Evolutionary conservation across 257 asterid species (phyloP).

Genomic region (Ehretia macrophylla): DNA sequence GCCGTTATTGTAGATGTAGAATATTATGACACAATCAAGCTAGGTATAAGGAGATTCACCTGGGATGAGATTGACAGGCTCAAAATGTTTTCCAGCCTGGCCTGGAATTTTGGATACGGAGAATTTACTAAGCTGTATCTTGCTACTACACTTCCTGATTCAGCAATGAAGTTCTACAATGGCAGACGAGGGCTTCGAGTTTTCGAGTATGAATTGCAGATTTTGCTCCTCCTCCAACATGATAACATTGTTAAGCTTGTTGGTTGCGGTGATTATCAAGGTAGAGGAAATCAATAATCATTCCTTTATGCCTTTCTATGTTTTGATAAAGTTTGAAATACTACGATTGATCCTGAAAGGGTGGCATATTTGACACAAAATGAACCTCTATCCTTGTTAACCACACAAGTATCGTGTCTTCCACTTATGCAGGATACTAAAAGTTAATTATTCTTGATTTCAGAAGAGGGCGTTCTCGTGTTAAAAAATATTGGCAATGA

Average conservation of each 20-base stretch:
- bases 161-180: constrained; percentile 52
- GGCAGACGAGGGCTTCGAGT: constrained; percentile 46
- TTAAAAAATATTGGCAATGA: constrained; percentile 53
- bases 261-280: constrained; percentile 41
- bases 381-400: no score
- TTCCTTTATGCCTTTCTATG: not conserved
- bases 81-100: constrained; percentile 28
- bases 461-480: constrained; percentile 42
- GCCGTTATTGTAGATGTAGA: not conserved
- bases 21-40: not conserved
- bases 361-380: no score
- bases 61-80: constrained; percentile 35
- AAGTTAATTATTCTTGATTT: not conserved
- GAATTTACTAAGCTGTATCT: constrained; percentile 63
- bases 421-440: not conserved
- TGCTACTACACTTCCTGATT: constrained; percentile 33
- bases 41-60: constrained; percentile 3
- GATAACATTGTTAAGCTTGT: constrained; percentile 49
- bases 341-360: no score
- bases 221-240: constrained; percentile 40
- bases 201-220: constrained; percentile 47
- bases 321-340: no score
- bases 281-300: constrained; percentile 6
- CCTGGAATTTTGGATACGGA: constrained; percentile 55
- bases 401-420: no score